Conservation (phyloP, 2,329 filamentous ascomycete genomes). For the Pezicula radicicola region DNA sequence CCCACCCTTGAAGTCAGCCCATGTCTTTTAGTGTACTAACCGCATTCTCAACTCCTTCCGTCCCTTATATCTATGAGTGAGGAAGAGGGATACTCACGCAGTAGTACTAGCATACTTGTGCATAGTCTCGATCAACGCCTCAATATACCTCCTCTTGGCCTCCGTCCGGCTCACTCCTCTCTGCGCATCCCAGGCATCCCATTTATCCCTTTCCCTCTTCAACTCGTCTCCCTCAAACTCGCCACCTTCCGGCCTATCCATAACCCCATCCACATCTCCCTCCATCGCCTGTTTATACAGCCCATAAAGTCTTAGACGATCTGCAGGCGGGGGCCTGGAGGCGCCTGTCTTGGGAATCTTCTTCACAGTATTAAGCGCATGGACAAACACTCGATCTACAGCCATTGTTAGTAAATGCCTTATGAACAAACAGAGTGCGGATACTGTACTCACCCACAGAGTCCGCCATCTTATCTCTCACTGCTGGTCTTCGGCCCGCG, state of each 20-base stretch:
- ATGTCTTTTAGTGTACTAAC: background rate
- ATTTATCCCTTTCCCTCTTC: constrained; percentile 62
- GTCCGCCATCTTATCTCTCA: constrained; percentile 42
- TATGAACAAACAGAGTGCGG: background rate
- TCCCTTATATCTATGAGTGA: background rate
- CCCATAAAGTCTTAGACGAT: constrained; percentile 90
- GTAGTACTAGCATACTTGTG: constrained; percentile 88
- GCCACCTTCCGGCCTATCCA: constrained; percentile 75
- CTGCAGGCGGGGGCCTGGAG: constrained; percentile 78
- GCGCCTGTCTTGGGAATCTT: constrained; percentile 94
- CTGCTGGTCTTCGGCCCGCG: background rate
- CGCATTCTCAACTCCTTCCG: background rate
- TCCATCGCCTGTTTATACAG: constrained; percentile 99
- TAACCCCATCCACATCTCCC: constrained; percentile 91
- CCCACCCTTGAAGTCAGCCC: constrained; percentile 8
- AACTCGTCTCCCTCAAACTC: constrained; percentile 42
- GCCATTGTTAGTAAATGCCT: background rate
- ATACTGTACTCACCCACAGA: constrained; percentile 42
- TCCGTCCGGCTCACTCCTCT: constrained; percentile 81
- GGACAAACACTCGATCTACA: constrained; percentile 93
- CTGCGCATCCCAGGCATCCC: constrained; percentile 95
- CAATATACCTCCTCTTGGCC: constrained; percentile 91
- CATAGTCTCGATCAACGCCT: constrained; percentile 94
- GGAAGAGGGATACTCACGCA: constrained; percentile 45
- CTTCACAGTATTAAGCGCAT: constrained; percentile 98